These are phyloP conservation scores for Epichloe gansuensis DNA, from an alignment of 2,329 filamentous ascomycete species.

Conservation along the genomic window DNA sequence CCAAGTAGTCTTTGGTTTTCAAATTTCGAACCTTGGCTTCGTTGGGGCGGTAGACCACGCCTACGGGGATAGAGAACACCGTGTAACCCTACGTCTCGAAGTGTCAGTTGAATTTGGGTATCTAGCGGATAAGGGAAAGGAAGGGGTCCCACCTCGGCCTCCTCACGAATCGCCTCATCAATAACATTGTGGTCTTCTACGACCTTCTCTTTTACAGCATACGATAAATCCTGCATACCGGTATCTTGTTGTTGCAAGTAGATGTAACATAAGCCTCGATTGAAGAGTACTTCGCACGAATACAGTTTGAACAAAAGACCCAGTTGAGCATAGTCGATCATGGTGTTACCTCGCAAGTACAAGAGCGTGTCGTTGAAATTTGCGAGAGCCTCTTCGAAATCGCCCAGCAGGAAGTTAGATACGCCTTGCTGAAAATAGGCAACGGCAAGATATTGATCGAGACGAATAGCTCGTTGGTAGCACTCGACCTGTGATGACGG, in stretches of 20 bases:
- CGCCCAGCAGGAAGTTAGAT: conserved; percentile 91
- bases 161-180: conserved; percentile 86
- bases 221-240: conserved; percentile 81
- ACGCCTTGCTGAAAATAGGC: conserved; percentile 98
- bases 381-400: conserved; percentile 91
- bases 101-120: neutral
- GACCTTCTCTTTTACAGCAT: conserved; percentile 89
- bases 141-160: conserved; percentile 59
- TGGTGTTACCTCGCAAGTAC: conserved; percentile 88
- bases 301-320: conserved; percentile 93
- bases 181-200: conserved; percentile 96
- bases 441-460: conserved; percentile 92
- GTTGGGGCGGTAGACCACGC: conserved; percentile 88
- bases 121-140: neutral
- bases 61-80: conserved; percentile 95
- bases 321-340: conserved; percentile 95
- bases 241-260: conserved; percentile 85
- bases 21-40: conserved; percentile 97
- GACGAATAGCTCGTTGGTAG: conserved; percentile 79
- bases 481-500: conserved; percentile 59
- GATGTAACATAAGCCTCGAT: conserved; percentile 92
- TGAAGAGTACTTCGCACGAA: conserved; percentile 96
- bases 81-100: conserved; percentile 66
- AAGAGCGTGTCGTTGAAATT: conserved; percentile 98
- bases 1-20: conserved; percentile 94